Evolutionary conservation across 2,329 filamentous ascomycete species (phyloP), one percentile per base, ranked within the genome.

Genomic region (Ophiostoma tasmaniense): DNA sequence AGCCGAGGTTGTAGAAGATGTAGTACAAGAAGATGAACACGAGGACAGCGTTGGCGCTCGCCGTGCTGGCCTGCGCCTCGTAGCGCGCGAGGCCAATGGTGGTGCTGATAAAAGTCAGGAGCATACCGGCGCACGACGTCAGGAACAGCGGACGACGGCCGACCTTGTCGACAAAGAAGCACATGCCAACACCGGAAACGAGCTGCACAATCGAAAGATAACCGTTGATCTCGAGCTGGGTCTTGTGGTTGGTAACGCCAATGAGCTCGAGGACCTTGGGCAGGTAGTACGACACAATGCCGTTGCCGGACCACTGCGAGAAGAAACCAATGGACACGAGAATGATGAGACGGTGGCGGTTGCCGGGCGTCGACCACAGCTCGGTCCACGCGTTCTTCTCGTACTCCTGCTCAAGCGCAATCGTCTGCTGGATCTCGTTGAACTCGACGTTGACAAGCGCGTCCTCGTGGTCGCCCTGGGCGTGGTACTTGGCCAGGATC

Each of bases 1-100:
- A 78, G 20, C 77, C 76, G 17, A 79, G 75, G 71, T 79, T 79
- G 72, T 79, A 79, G 66, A 79, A 77, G 17, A 73, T 70, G 33
- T 30, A 52, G 59, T 68, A 66, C 39, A 73, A 17, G 59, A 72
- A 69, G 14, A 71, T 71, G 20, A 68, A 61, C 30, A 66, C 66
- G 17, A 73, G 35, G 35, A 70, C 70, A n/a, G 55, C 66, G 17
- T 66, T 64, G 71, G 72, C 70, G 64, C 67, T 30, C 39, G 68
- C 71, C 1, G 67, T 66, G 66, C 59, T 69, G 35, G 70, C 50
- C 79, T 89, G 95, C 66, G 95, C 89, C 87, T 78, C 73, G 33
- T 64, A 68, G 55, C 81, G 75, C 73, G 82, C 79, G 45, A 81
- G 78, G 1, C 75, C 74, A 14, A 82, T 76, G 33, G 71, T 72